A percentile compares a stretch with the other conserved stretches of the same genome.
Conservation (phyloP, 2,329 filamentous ascomycete genomes). For the Raffaelea arxii region DNA sequence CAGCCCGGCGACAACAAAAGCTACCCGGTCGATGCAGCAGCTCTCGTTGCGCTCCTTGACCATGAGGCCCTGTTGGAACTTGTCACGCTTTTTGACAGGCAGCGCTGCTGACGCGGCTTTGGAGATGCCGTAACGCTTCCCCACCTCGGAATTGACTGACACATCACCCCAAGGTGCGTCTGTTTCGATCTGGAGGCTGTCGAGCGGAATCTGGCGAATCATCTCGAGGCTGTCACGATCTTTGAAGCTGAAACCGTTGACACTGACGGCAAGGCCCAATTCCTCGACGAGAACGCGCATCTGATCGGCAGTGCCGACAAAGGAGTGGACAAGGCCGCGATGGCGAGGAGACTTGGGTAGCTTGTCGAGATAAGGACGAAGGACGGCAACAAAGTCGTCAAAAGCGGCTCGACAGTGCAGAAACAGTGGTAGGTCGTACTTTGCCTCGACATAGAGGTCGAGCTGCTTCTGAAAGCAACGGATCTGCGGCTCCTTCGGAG, state of each 20-base stretch:
- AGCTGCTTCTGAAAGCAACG: conserved; percentile 30
- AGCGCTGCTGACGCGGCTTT: conserved; percentile 25
- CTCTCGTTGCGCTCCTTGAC: conserved; percentile 43
- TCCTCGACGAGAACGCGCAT: neutral
- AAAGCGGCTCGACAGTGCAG: conserved; percentile 31
- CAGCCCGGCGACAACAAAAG: conserved; percentile 36
- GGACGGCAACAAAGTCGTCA: conserved; percentile 30
- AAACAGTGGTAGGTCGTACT: conserved; percentile 26
- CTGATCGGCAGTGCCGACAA: conserved; percentile 23
- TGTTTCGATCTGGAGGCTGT: conserved; percentile 33
- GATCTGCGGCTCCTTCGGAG: conserved; percentile 28
- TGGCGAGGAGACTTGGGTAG: conserved; percentile 24
- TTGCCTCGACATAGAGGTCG: conserved; percentile 24
- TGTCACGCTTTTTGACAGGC: conserved; percentile 36
- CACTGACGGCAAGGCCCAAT: neutral
- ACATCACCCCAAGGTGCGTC: conserved; percentile 40
- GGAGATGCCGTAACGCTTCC: conserved; percentile 27
- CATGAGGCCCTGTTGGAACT: conserved; percentile 34
- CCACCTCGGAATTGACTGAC: conserved; percentile 20
- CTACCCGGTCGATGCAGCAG: conserved; percentile 36
- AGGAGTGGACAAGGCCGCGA: conserved; percentile 28
- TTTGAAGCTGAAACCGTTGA: conserved; percentile 40
- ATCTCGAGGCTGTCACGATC: conserved; percentile 18
- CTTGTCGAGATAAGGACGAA: conserved; percentile 26
- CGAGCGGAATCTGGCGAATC: conserved; percentile 29